Evolutionary conservation across 805 yeast genomes (phyloP), one percentile per base, ranked within the genome.

Genomic region (Yarrowia sp.): DNA sequence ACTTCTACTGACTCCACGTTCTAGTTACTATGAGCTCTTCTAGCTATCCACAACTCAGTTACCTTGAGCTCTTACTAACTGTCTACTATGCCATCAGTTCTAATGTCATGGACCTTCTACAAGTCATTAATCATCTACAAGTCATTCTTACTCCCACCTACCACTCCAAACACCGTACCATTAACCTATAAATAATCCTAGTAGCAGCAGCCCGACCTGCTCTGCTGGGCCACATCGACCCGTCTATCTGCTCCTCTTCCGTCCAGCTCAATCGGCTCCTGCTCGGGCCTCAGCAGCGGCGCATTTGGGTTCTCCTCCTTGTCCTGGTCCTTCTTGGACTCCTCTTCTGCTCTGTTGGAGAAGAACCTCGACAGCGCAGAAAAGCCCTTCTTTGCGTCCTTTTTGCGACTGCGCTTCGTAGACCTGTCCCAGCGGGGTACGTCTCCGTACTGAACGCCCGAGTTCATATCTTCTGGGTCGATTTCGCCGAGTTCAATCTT

Each of bases 381-480:
- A 35, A 51, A 51, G 29, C 58, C 58, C 58, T 35, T 33, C 8
- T 51, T 51, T 16, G 56, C 12, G 16, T 51, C 58, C 42, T 51
- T 51, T 35, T 35, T 51, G 19, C 47, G 13, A 13, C 46, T 53
- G 19, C 36, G 4, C 14, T 39, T 55, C n/a, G 66, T 36, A 4
- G 69, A 66, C 25, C 63, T 63, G 53, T 74, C 77, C 76, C 77
- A 72, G 16, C 69, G 68, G 3, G 78, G 75, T 14, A 74, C 66
- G 55, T 78, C 80, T n/a, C 84, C 84, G 63, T 79, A 80, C 64
- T 81, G 84, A 2, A 80, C 82, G 1, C 84, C 84, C 36, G 73
- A 72, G 47, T 74, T 75, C 18, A 74, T 72, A 61, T 75, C 74
- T 63, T 80, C 82, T 0, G 83, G 83, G 64, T 80, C 81, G 7